Percentiles rank a stretch among this genome's conserved stretches.
Evolutionary conservation across 352 stramenopile genomes (phyloP).

Genomic region (Globisporangium camurandrum): DNA sequence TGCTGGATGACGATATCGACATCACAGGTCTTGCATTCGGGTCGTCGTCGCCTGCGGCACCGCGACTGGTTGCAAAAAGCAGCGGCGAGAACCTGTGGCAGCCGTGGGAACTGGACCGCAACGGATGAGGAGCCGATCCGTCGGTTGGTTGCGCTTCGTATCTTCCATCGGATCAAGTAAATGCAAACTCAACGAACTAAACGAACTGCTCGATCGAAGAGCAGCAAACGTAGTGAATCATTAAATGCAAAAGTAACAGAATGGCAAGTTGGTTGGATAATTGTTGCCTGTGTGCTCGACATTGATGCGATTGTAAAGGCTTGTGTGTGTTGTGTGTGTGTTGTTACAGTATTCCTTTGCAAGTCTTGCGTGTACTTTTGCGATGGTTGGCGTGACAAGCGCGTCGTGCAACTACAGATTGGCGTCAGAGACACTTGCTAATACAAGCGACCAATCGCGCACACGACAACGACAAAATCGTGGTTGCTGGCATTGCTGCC

Average conservation of each 20-base stretch:
- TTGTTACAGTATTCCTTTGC: too few species aligned
- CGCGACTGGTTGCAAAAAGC: constrained; percentile 24
- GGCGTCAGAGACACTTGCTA: background rate
- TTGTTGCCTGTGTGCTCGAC: too few species aligned
- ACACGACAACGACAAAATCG: background rate
- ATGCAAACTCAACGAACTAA: background rate
- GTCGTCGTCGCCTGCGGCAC: constrained; percentile 15
- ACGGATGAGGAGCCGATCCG: constrained; percentile 13
- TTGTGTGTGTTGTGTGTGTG: too few species aligned
- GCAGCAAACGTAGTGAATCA: background rate
- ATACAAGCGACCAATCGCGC: background rate
- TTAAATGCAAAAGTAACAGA: background rate
- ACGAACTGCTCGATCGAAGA: background rate
- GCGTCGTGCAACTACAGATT: too few species aligned
- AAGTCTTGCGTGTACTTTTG: too few species aligned
- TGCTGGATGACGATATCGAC: constrained; percentile 61
- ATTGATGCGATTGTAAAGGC: too few species aligned
- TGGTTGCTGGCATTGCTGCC: too few species aligned
- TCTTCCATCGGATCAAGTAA: background rate
- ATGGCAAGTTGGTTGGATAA: too few species aligned
- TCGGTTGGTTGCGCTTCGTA: background rate
- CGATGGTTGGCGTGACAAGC: too few species aligned
- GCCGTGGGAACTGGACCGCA: constrained; percentile 62
- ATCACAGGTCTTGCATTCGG: constrained; percentile 49
- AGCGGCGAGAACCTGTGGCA: constrained; percentile 61